Evolutionary conservation across 148 eudicot species (phyloP), one percentile per base, ranked within the genome.

Genomic region (Cornus florida): DNA sequence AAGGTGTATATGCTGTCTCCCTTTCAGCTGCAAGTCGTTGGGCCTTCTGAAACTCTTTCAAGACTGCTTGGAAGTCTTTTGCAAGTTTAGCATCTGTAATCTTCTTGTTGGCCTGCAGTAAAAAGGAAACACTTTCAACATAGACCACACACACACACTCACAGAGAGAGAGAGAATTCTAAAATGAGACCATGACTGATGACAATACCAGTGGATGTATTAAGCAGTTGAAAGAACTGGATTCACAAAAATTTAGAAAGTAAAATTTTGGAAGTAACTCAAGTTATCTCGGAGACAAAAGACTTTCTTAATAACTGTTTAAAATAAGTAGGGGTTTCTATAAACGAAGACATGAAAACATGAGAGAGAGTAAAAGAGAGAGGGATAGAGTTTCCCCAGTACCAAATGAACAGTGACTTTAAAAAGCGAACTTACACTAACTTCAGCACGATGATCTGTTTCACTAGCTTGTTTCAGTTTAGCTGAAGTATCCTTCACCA

Each of bases 391-490:
- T 2, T 32, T 2, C 71, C 71, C 71, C 71, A 69, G 4, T 69
- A 32, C 71, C 14, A 32, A 13, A 71, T 33, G 28, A 66, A 22
- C 41, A 66, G 77, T 46, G 65, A 79, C 24, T 59, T 46, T 35
- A 60, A 53, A 64, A 69, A 76, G 74, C 20, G 70, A 56, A 85
- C 95, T 90, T 88, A 91, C 98, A 76, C 87, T 90, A 81, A 92
- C 93, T 86, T 85, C 88, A 72, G 70, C 80, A 71, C 32, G 84
- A 82, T 91, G 93, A 83, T 94, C 93, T 74, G 87, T 82, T 50
- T 91, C 97, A 75, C 95, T 94, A 78, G 97, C 98, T 87, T 87
- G 93, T 90, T 91, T 94, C 69, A 94, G 98, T 86, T 90, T 91
- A 56, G 88, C 91, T 66, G 95, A 92, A 67, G 98, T 92, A 80